phyloP scores from a whole-genome alignment of 1,284 basidiomycete species.

The Cryptococcus sp. region DNA sequence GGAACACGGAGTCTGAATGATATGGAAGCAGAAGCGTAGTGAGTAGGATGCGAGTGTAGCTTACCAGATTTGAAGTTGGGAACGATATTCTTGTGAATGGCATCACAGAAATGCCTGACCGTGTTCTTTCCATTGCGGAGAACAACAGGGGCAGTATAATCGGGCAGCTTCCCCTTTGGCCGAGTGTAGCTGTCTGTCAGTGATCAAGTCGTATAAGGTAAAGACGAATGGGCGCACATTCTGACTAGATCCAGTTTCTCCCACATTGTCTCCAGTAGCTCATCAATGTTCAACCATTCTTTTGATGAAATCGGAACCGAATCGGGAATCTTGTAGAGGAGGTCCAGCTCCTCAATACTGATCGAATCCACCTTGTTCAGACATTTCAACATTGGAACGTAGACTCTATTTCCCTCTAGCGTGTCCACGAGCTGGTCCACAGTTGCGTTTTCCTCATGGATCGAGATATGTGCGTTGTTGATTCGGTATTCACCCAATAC shows the following conservation, averaged over 20 bases:
- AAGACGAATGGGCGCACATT: conserved; percentile 53
- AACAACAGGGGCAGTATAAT: conserved; percentile 69
- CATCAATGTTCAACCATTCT: conserved; percentile 96
- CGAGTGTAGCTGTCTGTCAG: conserved; percentile 65
- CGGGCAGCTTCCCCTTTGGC: conserved; percentile 83
- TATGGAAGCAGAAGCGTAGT: not conserved
- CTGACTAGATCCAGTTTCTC: conserved; percentile 79
- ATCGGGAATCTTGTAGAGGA: conserved; percentile 83
- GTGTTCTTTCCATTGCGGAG: conserved; percentile 58
- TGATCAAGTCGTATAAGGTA: not conserved
- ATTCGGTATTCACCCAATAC: conserved; percentile 85
- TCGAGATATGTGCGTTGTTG: conserved; percentile 78
- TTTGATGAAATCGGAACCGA: conserved; percentile 79
- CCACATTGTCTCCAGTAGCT: conserved; percentile 89
- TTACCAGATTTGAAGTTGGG: conserved; percentile 45
- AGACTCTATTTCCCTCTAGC: conserved; percentile 80
- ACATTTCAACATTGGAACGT: conserved; percentile 57
- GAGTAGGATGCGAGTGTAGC: conserved; percentile 3
- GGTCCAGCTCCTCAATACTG: conserved; percentile 96
- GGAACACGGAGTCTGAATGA: not conserved
- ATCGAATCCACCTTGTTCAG: conserved; percentile 87
- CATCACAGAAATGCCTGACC: conserved; percentile 86
- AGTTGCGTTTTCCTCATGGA: conserved; percentile 87
- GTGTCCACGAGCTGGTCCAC: conserved; percentile 98
- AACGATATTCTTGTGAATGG: conserved; percentile 49